A percentile compares a stretch with the other conserved stretches of the same genome.
These are phyloP conservation scores for Cylindrodendrum hubeiense DNA, from an alignment of 2,329 filamentous ascomycete genomes.

Conservation along the genomic window DNA sequence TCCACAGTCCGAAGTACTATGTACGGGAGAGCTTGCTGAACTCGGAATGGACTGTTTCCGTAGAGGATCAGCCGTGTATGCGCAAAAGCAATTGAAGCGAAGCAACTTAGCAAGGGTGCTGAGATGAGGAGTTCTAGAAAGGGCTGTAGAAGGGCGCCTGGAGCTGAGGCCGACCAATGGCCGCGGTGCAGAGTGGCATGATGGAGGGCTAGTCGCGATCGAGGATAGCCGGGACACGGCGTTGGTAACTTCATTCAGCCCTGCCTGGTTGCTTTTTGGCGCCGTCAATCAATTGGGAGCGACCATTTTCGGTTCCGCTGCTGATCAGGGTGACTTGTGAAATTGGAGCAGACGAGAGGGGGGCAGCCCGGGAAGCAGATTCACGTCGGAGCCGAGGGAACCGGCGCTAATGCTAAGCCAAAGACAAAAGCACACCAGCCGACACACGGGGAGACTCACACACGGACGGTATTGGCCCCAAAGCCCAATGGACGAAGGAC, in stretches of 20 bases:
- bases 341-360: constrained; percentile 8
- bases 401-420: constrained; percentile 27
- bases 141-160: constrained; percentile 35
- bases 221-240: constrained; percentile 27
- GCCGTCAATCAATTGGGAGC: constrained; percentile 4
- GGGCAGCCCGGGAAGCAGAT: background rate
- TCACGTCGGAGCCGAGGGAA: constrained; percentile 41
- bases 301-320: constrained; percentile 4
- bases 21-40: background rate
- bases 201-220: constrained; percentile 24
- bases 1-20: background rate
- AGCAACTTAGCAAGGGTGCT: constrained; percentile 13
- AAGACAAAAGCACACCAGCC: constrained; percentile 17
- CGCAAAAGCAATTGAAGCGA: constrained; percentile 18
- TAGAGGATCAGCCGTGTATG: constrained; percentile 6
- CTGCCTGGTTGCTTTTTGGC: constrained; percentile 30
- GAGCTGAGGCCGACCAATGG: constrained; percentile 30
- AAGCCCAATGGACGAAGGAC: background rate
- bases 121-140: constrained; percentile 45
- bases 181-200: constrained; percentile 14
- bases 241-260: constrained; percentile 35
- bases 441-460: constrained; percentile 8
- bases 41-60: background rate
- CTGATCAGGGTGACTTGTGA: constrained; percentile 28
- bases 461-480: too few species aligned